Conservation (phyloP, 106 monocot genomes). For the Allium fistulosum region DNA sequence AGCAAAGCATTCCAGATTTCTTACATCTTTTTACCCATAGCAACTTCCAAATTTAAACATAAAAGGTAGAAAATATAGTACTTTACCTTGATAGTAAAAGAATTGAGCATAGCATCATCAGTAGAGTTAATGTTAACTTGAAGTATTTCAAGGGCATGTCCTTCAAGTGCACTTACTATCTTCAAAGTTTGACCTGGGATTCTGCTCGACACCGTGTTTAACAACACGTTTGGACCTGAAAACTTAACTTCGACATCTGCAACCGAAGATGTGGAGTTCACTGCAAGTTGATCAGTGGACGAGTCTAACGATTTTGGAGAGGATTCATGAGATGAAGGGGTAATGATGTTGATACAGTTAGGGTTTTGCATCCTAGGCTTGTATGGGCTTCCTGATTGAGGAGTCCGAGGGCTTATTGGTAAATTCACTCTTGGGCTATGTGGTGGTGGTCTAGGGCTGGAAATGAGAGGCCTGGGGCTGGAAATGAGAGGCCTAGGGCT, state of each 20-base stretch:
- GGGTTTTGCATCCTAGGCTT: slow-evolving; percentile 19
- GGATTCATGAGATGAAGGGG: slow-evolving; percentile 19
- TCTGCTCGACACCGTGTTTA: slow-evolving; percentile 69
- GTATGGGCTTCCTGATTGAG: slow-evolving; percentile 73
- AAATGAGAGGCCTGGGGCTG: slow-evolving; percentile 30
- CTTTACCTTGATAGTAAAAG: slow-evolving; percentile 94
- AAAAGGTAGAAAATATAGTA: background rate
- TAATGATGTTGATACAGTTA: background rate
- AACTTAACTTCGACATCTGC: slow-evolving; percentile 90
- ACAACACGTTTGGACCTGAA: slow-evolving; percentile 59
- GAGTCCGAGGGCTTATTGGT: slow-evolving; percentile 70
- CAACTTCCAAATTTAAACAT: background rate
- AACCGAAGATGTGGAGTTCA: slow-evolving; percentile 35
- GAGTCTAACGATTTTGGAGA: slow-evolving; percentile 14
- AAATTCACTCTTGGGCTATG: slow-evolving; percentile 46
- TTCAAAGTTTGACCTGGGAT: slow-evolving; percentile 69
- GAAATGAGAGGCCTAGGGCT: slow-evolving; percentile 54
- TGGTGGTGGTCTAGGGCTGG: slow-evolving; percentile 29
- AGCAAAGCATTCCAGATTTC: background rate
- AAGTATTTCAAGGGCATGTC: slow-evolving; percentile 78
- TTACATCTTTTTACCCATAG: background rate
- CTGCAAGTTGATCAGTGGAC: slow-evolving; percentile 4
- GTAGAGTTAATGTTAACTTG: slow-evolving; percentile 60
- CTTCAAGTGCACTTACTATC: slow-evolving; percentile 71
- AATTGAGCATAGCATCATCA: slow-evolving; percentile 76